Conservation (phyloP, 2,329 filamentous ascomycete genomes). For the Ophiostoma quercus region DNA sequence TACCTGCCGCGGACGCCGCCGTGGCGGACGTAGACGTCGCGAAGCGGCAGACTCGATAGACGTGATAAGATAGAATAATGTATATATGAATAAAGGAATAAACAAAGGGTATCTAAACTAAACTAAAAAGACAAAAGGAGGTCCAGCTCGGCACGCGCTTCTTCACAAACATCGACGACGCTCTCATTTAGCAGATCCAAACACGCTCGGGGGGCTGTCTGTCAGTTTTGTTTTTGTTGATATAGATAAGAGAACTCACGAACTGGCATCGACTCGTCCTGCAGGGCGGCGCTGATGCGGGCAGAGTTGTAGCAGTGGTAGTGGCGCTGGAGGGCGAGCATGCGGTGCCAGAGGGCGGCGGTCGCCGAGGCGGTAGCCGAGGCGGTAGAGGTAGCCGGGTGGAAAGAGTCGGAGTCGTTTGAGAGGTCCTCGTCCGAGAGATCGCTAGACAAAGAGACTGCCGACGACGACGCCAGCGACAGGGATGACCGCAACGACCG, state of each 20-base stretch:
- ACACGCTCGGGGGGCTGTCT: constrained; percentile 32
- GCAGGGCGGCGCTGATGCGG: constrained; percentile 41
- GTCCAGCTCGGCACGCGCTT: constrained; percentile 30
- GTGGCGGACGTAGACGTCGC: constrained; percentile 18
- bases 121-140: constrained; percentile 21
- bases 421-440: too few relatives aligned
- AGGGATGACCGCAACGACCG: neutral
- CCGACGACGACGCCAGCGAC: neutral
- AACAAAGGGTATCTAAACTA: constrained; percentile 15
- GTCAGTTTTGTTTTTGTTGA: neutral
- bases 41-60: too few relatives aligned
- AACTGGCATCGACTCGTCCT: constrained; percentile 35
- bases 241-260: constrained; percentile 32
- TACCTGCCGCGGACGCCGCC: constrained; percentile 42
- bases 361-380: too few relatives aligned
- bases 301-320: constrained; percentile 44
- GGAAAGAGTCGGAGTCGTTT: too few relatives aligned
- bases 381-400: too few relatives aligned
- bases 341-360: constrained; percentile 39
- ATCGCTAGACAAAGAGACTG: constrained; percentile 4
- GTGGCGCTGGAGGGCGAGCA: constrained; percentile 40
- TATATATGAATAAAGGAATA: neutral
- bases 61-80: neutral
- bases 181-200: constrained; percentile 35
- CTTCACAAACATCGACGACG: constrained; percentile 30